Percentiles rank a stretch among this genome's conserved stretches.
Conservation (phyloP, 2,329 filamentous ascomycete genomes). For the Venturia pyrina region DNA sequence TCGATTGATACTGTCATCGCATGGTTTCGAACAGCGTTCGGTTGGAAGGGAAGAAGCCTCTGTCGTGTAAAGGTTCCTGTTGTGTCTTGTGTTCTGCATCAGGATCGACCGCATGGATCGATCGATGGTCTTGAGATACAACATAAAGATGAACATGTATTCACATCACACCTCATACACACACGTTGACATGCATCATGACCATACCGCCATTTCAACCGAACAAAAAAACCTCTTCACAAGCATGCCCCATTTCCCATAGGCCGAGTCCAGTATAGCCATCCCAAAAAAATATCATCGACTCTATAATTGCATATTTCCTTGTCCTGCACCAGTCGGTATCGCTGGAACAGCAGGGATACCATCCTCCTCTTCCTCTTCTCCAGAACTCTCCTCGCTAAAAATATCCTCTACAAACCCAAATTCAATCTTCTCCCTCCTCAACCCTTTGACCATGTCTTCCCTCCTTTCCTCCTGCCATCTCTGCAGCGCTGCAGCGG, state of each 20-base stretch:
- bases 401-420: slow-evolving; percentile 59
- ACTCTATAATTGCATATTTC: not conserved
- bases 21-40: not conserved
- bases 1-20: not conserved
- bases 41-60: too few species aligned
- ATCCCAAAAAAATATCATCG: not conserved
- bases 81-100: too few species aligned
- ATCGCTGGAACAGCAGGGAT: not conserved
- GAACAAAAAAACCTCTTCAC: not conserved
- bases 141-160: not conserved
- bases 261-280: not conserved
- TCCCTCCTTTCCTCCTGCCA: slow-evolving; percentile 82
- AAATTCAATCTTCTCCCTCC: slow-evolving; percentile 54
- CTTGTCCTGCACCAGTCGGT: not conserved
- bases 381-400: slow-evolving; percentile 49
- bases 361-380: slow-evolving; percentile 37
- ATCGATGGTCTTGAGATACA: not conserved
- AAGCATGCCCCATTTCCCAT: not conserved
- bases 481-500: slow-evolving; percentile 72
- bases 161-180: not conserved
- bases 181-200: not conserved
- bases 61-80: too few species aligned
- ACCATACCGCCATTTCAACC: not conserved
- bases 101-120: too few species aligned
- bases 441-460: slow-evolving; percentile 69